A percentile compares a stretch with the other conserved stretches of the same genome.
Conservation (phyloP, 805 yeast species). For the Cyberlindnera japonica region DNA sequence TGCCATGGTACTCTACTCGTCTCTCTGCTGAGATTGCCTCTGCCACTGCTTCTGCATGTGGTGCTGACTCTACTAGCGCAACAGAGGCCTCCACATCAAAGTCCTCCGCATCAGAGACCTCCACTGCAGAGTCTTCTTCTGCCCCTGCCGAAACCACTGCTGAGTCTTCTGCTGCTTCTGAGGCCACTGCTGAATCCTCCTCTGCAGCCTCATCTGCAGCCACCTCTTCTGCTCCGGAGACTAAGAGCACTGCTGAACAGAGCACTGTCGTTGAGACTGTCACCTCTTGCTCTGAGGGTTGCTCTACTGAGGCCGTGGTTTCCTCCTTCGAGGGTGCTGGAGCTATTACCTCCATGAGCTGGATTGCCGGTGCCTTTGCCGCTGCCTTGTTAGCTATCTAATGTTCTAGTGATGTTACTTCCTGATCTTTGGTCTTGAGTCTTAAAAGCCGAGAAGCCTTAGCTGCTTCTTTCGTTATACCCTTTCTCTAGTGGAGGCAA, state of each 20-base stretch:
- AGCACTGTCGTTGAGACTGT: neutral
- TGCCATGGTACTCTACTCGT: constrained; percentile 31
- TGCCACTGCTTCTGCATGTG: constrained; percentile 5
- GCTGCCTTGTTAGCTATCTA: neutral
- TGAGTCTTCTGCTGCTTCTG: constrained; percentile 3
- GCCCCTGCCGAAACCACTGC: neutral
- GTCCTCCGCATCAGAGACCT: neutral
- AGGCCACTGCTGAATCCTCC: constrained; percentile 6
- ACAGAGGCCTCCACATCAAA: constrained; percentile 1
- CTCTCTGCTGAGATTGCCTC: constrained; percentile 12
- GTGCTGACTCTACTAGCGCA: constrained; percentile 1
- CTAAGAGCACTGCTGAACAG: neutral
- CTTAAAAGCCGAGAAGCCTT: too few species aligned
- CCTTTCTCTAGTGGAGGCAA: too few species aligned
- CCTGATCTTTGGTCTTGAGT: neutral
- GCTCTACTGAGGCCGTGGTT: constrained; percentile 1
- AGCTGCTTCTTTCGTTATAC: too few species aligned
- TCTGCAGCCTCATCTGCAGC: constrained; percentile 8
- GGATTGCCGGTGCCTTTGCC: constrained; percentile 2
- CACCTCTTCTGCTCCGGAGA: neutral
- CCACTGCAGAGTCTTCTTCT: neutral
- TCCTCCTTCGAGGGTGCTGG: constrained; percentile 6
- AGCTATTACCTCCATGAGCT: neutral
- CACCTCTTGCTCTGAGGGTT: neutral
- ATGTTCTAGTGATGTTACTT: neutral